phyloP scores from a whole-genome alignment of 768 basidiomycete genomes.

The Rubroboletus pulcherrimus region DNA sequence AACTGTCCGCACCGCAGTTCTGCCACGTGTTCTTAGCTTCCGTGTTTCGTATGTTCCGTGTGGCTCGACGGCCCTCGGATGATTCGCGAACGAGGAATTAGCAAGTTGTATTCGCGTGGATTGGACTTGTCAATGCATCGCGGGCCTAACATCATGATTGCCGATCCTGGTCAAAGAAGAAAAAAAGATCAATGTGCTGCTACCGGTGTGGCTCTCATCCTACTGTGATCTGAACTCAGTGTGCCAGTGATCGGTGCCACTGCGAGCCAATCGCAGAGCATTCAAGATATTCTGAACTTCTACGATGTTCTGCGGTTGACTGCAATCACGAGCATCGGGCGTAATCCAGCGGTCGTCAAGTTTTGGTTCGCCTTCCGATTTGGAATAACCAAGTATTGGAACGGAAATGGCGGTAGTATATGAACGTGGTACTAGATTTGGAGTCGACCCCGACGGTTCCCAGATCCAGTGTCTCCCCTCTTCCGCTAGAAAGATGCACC shows the following conservation, averaged over 20 bases:
- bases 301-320: background rate
- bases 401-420: background rate
- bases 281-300: background rate
- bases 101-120: background rate
- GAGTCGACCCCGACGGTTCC: background rate
- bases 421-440: background rate
- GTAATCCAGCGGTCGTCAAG: background rate
- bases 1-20: background rate
- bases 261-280: background rate
- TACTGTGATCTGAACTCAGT: background rate
- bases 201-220: background rate
- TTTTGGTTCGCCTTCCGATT: background rate
- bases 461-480: background rate
- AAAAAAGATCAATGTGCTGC: background rate
- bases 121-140: background rate
- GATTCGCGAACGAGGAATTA: background rate
- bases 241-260: too few species aligned
- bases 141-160: background rate
- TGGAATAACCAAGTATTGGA: background rate
- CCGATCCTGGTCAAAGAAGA: too few species aligned
- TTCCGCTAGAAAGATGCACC: background rate
- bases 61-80: background rate
- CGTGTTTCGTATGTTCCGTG: background rate
- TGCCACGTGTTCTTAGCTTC: background rate
- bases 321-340: background rate